Percentiles rank a stretch among this genome's conserved stretches.
Evolutionary conservation across 1,139 yeast genomes (phyloP).

Genomic region (Magnusiomyces tetraspermus): DNA sequence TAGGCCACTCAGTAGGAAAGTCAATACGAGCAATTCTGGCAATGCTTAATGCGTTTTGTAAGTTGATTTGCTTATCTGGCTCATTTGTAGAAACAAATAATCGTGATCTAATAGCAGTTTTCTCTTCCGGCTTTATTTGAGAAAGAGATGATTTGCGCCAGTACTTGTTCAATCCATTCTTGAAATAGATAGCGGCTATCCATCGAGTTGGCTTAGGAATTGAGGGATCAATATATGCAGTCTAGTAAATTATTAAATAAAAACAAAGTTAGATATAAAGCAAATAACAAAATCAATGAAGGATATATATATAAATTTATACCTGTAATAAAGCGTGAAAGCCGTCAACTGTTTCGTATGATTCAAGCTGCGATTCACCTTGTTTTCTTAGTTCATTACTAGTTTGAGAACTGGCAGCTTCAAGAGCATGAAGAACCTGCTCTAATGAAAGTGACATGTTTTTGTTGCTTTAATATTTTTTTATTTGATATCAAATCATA

Average conservation of each 20-base stretch:
- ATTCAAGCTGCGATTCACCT: conserved; percentile 61
- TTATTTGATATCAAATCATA: neutral
- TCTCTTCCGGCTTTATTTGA: conserved; percentile 47
- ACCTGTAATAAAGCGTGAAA: conserved; percentile 50
- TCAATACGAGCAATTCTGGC: conserved; percentile 74
- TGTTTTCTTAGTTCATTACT: conserved; percentile 41
- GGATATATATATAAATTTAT: neutral
- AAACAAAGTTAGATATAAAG: neutral
- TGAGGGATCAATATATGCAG: conserved; percentile 49
- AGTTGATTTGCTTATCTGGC: conserved; percentile 59
- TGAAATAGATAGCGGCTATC: conserved; percentile 80
- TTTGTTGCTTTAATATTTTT: neutral
- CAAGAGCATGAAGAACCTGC: conserved; percentile 27
- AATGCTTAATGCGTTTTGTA: conserved; percentile 78
- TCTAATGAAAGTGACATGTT: conserved; percentile 1
- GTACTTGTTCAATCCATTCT: conserved; percentile 73
- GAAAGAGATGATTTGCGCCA: conserved; percentile 62
- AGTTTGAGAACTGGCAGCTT: conserved; percentile 46
- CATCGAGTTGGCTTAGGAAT: conserved; percentile 61
- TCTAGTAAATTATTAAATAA: conserved; percentile 10
- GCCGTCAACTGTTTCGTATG: conserved; percentile 59
- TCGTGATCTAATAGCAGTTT: conserved; percentile 47
- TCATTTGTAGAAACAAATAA: conserved; percentile 56
- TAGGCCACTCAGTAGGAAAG: conserved; percentile 83
- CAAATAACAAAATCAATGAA: no score